A percentile compares a stretch with the other conserved stretches of the same genome.
These are phyloP conservation scores for Hyphopichia fennica DNA, from an alignment of 1,139 yeast species.

Conservation along the genomic window DNA sequence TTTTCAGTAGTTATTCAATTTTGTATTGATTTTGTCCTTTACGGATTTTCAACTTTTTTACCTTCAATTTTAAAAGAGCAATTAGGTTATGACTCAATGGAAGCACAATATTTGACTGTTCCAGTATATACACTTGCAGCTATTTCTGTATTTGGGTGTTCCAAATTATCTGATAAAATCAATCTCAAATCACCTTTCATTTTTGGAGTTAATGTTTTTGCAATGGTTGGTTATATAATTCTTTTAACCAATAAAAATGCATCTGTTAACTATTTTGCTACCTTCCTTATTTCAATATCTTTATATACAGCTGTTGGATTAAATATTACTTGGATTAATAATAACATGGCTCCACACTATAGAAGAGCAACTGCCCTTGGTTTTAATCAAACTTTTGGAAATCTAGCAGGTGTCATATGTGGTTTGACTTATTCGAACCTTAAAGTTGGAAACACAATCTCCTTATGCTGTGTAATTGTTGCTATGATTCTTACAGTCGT, in stretches of 20 bases:
- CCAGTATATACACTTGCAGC: conserved; percentile 37
- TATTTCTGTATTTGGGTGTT: conserved; percentile 22
- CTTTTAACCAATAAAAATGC: conserved; percentile 16
- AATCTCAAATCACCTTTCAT: conserved; percentile 33
- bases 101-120: conserved; percentile 29
- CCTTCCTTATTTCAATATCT: conserved; percentile 32
- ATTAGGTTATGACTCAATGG: conserved; percentile 21
- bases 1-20: conserved; percentile 13
- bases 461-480: too few relatives aligned
- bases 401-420: conserved; percentile 39
- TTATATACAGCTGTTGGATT: conserved; percentile 33
- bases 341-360: conserved; percentile 31
- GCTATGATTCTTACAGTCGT: too few relatives aligned
- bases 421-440: too few relatives aligned
- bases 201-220: conserved; percentile 19
- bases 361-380: conserved; percentile 42
- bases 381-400: conserved; percentile 39
- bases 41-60: conserved; percentile 27
- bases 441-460: too few relatives aligned
- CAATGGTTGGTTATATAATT: conserved; percentile 30
- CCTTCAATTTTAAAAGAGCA: conserved; percentile 27
- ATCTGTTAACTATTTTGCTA: conserved; percentile 29
- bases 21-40: conserved; percentile 11
- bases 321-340: conserved; percentile 37
- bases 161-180: conserved; percentile 25